Evolutionary conservation across 169 alveolate genomes (phyloP).

Genomic region (Cryptosporidium ubiquitum): DNA sequence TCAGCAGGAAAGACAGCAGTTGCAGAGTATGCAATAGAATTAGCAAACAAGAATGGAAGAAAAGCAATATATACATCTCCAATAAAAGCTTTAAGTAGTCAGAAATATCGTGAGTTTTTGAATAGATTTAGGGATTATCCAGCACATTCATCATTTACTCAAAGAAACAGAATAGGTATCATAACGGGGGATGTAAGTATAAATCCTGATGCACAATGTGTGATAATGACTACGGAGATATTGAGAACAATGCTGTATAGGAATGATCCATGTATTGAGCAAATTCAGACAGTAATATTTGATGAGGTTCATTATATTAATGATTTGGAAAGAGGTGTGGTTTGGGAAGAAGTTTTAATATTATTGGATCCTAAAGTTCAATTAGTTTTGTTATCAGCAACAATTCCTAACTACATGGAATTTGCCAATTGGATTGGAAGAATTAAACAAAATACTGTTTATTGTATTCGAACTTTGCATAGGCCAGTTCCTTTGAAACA

Average conservation of each 20-base stretch:
- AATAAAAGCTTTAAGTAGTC: slow-evolving; percentile 97
- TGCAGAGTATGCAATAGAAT: slow-evolving; percentile 98
- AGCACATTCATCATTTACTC: slow-evolving; percentile 58
- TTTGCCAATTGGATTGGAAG: slow-evolving; percentile 99
- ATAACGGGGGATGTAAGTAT: slow-evolving; percentile 98
- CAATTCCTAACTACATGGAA: slow-evolving; percentile 97
- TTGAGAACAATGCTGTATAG: slow-evolving; percentile 92
- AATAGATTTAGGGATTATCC: slow-evolving; percentile 80
- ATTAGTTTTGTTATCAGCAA: slow-evolving; percentile 96
- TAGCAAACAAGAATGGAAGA: slow-evolving; percentile 91
- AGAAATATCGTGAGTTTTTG: slow-evolving; percentile 94
- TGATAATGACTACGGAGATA: slow-evolving; percentile 99
- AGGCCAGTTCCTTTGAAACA: slow-evolving; percentile 98
- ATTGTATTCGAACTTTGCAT: slow-evolving; percentile 90
- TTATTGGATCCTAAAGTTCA: slow-evolving; percentile 93
- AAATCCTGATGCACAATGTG: slow-evolving; percentile 94
- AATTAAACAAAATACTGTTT: slow-evolving; percentile 91
- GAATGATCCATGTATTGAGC: slow-evolving; percentile 86
- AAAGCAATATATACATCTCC: slow-evolving; percentile 98
- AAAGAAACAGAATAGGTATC: slow-evolving; percentile 91
- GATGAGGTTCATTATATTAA: slow-evolving; percentile 99
- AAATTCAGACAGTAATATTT: slow-evolving; percentile 96
- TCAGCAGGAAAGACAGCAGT: slow-evolving; percentile 99
- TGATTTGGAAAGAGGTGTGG: slow-evolving; percentile 97
- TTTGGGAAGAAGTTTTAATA: slow-evolving; percentile 99